These are phyloP conservation scores for Paramecium primaurelia DNA, from an alignment of 73 alveolate genomes.

Conservation along the genomic window DNA sequence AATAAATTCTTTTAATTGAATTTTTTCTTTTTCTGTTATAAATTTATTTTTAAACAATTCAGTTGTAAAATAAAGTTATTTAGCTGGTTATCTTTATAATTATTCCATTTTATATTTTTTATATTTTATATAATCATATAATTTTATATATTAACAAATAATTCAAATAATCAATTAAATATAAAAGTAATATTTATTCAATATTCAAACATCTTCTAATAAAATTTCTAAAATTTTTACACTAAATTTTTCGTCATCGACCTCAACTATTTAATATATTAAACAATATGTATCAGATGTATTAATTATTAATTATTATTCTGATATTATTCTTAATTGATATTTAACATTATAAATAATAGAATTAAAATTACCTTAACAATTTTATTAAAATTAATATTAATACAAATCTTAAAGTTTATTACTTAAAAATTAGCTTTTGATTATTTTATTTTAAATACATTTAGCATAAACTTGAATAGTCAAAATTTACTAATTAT, in stretches of 20 bases:
- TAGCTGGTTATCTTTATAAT: conserved; percentile 11
- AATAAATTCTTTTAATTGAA: conserved; percentile 1
- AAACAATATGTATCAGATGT: neutral
- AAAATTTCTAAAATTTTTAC: neutral
- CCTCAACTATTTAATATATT: neutral
- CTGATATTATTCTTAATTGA: neutral
- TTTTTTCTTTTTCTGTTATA: conserved; percentile 2
- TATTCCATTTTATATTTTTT: neutral
- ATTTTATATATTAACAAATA: neutral
- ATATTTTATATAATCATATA: neutral
- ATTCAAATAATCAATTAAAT: neutral
- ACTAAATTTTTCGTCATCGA: neutral
- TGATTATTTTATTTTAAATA: neutral
- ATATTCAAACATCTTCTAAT: neutral
- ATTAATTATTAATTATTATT: neutral
- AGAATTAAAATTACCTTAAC: neutral
- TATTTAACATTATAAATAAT: neutral
- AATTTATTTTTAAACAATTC: neutral
- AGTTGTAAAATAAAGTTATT: conserved; percentile 2
- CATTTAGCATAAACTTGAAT: neutral
- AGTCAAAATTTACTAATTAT: neutral
- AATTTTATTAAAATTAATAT: neutral
- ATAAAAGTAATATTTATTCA: neutral
- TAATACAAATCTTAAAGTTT: neutral
- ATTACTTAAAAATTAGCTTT: neutral